Evolutionary conservation across 257 asterid genomes (phyloP).

Genomic region (Solanum rostratum): DNA sequence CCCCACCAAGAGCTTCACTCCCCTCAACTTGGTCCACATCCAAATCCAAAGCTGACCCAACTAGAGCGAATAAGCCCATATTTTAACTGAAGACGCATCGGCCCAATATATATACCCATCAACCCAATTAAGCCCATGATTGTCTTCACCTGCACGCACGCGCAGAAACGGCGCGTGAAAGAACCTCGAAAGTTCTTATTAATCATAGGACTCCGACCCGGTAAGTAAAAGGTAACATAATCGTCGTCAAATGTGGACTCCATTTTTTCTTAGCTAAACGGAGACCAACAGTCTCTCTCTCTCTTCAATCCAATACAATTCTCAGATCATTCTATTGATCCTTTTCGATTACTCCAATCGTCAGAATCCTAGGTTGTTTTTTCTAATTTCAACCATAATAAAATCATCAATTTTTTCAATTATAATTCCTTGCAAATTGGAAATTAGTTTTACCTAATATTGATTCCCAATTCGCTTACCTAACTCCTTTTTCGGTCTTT

Average conservation of each 20-base stretch:
- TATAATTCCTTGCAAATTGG: not conserved
- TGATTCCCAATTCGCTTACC: not conserved
- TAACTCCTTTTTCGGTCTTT: not conserved
- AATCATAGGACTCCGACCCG: not conserved
- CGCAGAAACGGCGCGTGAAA: not conserved
- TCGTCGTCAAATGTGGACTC: constrained; percentile 4
- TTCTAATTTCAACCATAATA: not conserved
- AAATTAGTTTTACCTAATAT: not conserved
- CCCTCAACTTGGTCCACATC: not conserved
- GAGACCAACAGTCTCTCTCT: not conserved
- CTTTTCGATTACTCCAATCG: not conserved
- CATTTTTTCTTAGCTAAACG: not conserved
- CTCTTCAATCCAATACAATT: not conserved
- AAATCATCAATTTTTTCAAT: not conserved
- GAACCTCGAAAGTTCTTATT: not conserved
- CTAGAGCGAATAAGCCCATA: not conserved
- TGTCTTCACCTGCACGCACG: not conserved
- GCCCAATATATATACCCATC: too few relatives aligned
- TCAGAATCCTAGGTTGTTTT: constrained; percentile 2
- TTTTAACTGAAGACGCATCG: not conserved
- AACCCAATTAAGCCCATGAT: not conserved
- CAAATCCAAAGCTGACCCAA: not conserved
- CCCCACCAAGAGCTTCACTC: too few relatives aligned
- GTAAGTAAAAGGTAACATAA: not conserved
- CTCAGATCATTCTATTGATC: not conserved